Conservation (phyloP, 2,329 filamentous ascomycete species). For the Fusarium haematococcum region DNA sequence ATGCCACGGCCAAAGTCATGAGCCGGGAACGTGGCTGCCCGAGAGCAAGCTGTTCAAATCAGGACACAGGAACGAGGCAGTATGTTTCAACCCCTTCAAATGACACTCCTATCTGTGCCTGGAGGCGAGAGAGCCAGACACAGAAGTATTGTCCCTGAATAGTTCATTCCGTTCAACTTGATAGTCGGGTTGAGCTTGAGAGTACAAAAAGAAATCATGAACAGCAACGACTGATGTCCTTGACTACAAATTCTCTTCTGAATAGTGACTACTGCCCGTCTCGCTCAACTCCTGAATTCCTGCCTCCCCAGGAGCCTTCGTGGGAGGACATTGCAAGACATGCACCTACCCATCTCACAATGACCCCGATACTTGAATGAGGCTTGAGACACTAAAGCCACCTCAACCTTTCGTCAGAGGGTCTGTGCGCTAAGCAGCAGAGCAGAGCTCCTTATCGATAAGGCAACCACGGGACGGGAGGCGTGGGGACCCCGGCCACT, state of each 20-base stretch:
- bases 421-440: conserved; percentile 8
- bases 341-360: background rate
- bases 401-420: background rate
- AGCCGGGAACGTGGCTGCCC: conserved; percentile 4
- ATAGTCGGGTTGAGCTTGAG: conserved; percentile 13
- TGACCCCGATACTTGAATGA: conserved; percentile 36
- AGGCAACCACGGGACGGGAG: conserved; percentile 1
- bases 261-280: background rate
- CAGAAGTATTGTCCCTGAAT: conserved; percentile 1
- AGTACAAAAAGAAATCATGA: conserved; percentile 6
- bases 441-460: conserved; percentile 38
- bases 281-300: background rate
- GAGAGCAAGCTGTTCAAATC: conserved; percentile 1
- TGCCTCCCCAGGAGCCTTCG: background rate
- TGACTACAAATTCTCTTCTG: too few species aligned
- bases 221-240: conserved; percentile 1
- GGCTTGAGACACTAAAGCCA: conserved; percentile 17
- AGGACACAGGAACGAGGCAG: background rate
- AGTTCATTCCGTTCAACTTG: conserved; percentile 3
- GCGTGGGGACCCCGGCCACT: conserved; percentile 6
- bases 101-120: background rate
- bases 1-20: conserved; percentile 4
- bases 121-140: conserved; percentile 4
- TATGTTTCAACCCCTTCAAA: background rate
- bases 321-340: background rate